Evolutionary conservation across 1,284 basidiomycete genomes (phyloP).

Genomic region (Ganoderma boninense): DNA sequence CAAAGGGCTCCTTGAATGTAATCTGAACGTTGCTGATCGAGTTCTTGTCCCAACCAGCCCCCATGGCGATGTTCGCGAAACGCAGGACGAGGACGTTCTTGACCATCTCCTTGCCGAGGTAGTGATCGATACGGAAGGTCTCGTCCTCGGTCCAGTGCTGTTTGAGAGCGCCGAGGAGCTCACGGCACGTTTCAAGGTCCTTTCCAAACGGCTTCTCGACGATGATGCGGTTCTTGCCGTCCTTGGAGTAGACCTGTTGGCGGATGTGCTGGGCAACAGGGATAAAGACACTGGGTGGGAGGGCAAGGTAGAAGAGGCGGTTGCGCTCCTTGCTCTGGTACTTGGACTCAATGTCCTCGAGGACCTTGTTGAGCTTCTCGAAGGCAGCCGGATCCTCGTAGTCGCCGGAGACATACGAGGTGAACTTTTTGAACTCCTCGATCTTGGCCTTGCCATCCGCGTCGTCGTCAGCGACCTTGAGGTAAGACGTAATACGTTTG

Average conservation of each 20-base stretch:
- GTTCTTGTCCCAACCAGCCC: constrained; percentile 92
- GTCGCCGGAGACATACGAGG: constrained; percentile 85
- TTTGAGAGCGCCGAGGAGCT: constrained; percentile 83
- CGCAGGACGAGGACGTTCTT: constrained; percentile 95
- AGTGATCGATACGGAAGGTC: constrained; percentile 98
- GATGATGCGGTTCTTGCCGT: constrained; percentile 88
- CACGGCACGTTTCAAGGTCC: constrained; percentile 87
- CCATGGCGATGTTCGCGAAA: constrained; percentile 92
- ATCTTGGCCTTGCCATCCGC: constrained; percentile 65
- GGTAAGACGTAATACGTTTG: constrained; percentile 83
- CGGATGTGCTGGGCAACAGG: constrained; percentile 86
- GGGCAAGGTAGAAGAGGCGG: constrained; percentile 92
- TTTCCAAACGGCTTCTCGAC: constrained; percentile 98
- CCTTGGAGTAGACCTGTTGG: constrained; percentile 79
- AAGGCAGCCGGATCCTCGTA: constrained; percentile 90
- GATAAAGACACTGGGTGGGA: constrained; percentile 94
- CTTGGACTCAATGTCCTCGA: constrained; percentile 79
- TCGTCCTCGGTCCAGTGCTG: constrained; percentile 93
- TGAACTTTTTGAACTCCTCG: constrained; percentile 83
- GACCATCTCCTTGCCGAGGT: constrained; percentile 99
- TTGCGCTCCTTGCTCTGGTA: constrained; percentile 74
- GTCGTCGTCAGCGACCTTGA: constrained; percentile 81
- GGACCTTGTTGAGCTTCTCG: constrained; percentile 75
- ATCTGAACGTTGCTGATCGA: constrained; percentile 96
- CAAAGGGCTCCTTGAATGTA: constrained; percentile 98